These are phyloP conservation scores for Neurospora sp. DNA, from an alignment of 495 filamentous ascomycete genomes.

Conservation along the genomic window DNA sequence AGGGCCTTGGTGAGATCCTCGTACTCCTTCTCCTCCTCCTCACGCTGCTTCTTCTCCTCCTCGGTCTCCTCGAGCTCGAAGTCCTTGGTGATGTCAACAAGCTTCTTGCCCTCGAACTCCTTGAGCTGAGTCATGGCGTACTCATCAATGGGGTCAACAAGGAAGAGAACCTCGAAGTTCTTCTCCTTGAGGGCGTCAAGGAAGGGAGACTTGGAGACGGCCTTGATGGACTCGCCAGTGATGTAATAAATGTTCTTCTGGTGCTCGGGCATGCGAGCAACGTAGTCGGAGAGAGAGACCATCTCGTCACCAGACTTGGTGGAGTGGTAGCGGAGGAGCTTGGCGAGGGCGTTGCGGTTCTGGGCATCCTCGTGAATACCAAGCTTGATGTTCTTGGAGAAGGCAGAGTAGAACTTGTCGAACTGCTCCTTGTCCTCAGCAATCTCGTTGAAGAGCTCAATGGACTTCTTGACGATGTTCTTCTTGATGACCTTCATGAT, in stretches of 20 bases:
- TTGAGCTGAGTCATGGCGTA: conserved; percentile 99
- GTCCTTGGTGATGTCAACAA: conserved; percentile 99
- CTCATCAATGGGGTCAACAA: conserved; percentile 98
- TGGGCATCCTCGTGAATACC: conserved; percentile 99
- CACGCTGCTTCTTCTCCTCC: conserved; percentile 95
- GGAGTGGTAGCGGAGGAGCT: conserved; percentile 97
- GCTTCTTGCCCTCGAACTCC: conserved; percentile 99
- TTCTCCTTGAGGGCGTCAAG: conserved; percentile 98
- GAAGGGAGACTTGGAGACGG: conserved; percentile 96
- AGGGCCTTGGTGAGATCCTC: conserved; percentile 87
- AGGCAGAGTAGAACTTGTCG: conserved; percentile 99
- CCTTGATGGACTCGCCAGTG: conserved; percentile 98
- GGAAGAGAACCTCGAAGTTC: conserved; percentile 98
- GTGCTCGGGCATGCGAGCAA: conserved; percentile 98
- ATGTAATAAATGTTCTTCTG: conserved; percentile 99
- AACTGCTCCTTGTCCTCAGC: conserved; percentile 99
- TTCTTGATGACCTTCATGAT: conserved; percentile 99
- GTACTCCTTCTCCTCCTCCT: conserved; percentile 95
- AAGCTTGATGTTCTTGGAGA: conserved; percentile 99
- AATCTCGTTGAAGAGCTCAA: conserved; percentile 98
- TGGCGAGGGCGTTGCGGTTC: conserved; percentile 88
- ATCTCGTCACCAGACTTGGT: conserved; percentile 95
- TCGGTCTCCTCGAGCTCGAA: conserved; percentile 99
- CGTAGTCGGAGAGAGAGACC: conserved; percentile 91
- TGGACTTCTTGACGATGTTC: conserved; percentile 99